These are phyloP conservation scores for Naganishia sp. DNA, from an alignment of 1,284 basidiomycete species.

Conservation along the genomic window DNA sequence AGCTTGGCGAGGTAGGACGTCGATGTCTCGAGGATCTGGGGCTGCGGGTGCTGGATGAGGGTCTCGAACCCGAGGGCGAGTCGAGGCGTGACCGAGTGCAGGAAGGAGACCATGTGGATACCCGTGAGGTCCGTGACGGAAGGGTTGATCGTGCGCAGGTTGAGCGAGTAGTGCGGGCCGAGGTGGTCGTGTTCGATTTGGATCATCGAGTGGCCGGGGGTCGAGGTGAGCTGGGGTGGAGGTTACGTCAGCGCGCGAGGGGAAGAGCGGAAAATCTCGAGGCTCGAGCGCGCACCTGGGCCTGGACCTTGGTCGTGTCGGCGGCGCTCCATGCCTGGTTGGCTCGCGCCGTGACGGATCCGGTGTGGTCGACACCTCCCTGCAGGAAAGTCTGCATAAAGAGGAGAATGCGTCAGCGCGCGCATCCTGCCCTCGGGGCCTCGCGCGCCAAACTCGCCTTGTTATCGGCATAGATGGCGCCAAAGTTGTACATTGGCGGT, in stretches of 20 bases:
- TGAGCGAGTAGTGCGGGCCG: slow-evolving; percentile 84
- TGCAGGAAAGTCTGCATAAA: slow-evolving; percentile 78
- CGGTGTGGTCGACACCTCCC: slow-evolving; percentile 90
- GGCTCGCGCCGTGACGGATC: slow-evolving; percentile 81
- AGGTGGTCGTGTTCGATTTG: slow-evolving; percentile 94
- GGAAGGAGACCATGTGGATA: slow-evolving; percentile 88
- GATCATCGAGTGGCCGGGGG: slow-evolving; percentile 78
- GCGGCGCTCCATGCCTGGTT: slow-evolving; percentile 84
- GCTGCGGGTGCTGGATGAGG: slow-evolving; percentile 76
- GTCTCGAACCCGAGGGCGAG: slow-evolving; percentile 88
- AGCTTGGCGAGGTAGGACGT: slow-evolving; percentile 88
- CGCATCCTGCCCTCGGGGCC: neutral
- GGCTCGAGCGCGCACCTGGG: slow-evolving; percentile 65
- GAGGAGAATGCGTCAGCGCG: neutral
- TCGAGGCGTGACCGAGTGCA: slow-evolving; percentile 92
- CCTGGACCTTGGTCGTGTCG: slow-evolving; percentile 84
- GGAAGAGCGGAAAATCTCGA: neutral
- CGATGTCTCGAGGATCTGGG: slow-evolving; percentile 70
- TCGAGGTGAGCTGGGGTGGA: slow-evolving; percentile 45
- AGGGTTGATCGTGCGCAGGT: slow-evolving; percentile 90
- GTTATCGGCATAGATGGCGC: slow-evolving; percentile 86
- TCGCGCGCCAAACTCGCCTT: slow-evolving; percentile 60
- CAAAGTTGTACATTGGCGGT: slow-evolving; percentile 87
- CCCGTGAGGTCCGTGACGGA: slow-evolving; percentile 86
- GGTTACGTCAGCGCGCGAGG: neutral